Evolutionary conservation across 164 flowering plant species (phyloP), one percentile per base, ranked within the genome.

Genomic region (Aristolochia californica): DNA sequence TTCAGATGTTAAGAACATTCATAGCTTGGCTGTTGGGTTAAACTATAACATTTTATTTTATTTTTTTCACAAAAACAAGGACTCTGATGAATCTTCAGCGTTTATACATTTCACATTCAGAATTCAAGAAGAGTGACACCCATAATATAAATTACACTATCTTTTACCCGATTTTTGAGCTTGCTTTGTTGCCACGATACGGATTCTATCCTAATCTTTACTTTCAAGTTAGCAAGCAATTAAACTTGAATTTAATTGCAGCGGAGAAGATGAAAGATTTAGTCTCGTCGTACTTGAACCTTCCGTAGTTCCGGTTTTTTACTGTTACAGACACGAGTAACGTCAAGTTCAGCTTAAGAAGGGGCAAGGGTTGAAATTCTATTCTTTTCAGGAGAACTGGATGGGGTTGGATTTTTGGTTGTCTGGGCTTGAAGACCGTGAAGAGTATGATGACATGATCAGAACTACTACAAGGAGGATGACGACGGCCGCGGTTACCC

Each of bases 281-380:
- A 2, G 70, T 48, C 18, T 66, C 22, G 18, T 64, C 5, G 54
- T 68, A 73, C 43, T 64, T 64, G 67, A 76, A 78, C 30, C 77
- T 56, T 43, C 75, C 81, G 28, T 74, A 78, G 48, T 78, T 81
- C 2, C 45, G 74, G 34, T 78, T 78, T 12, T 70, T 59, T 0
- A 78, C 44, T 0, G 71, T 64, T 20, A 72, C 13, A 2, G 18
- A 27, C 5, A 78, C 20, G 0, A 68, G 75, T 13, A 81, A 23
- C 38, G 77, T 53, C 8, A 72, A 59, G 23, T 73, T 78, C 5
- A 77, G 58, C 49, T 48, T 56, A 1, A 59, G 0, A 0, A 8
- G 28, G n/a, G 78, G 78, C 17, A 62, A 60, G 4, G 64, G 0
- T 43, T 9, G 26, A 9, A 62, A 45, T 0, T 69, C 18, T 1